Base-by-base conservation (phyloP, 495 filamentous ascomycete genomes). In the Aspergillus heteromorphus region DNA sequence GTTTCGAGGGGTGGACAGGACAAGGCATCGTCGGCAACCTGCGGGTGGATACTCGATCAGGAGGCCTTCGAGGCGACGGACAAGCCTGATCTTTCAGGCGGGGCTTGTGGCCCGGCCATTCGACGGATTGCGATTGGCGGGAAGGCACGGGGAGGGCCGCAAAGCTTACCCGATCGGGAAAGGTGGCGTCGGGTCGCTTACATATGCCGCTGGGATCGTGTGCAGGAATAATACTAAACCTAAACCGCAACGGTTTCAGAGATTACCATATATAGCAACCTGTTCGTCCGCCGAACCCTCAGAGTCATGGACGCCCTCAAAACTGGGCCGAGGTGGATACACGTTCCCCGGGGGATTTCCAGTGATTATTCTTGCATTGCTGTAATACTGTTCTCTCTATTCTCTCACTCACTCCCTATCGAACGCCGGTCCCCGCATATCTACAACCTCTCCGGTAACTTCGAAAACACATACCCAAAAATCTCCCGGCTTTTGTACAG, bases 401-500 rank as follows among this genome's bases (percentile, higher is more conserved):
- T n/a, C n/a, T n/a, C n/a, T n/a, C 23, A 27, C 7, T 27, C 23
- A 27, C 23, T 3, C 23, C 23, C 23, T 4, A 27, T 7, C 23
- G 36, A 43, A 9, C 18, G 13, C 5, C 16, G 13, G 16, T 47
- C 20, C 19, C 21, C 9, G 25, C 6, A 11, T 29, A 47, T 16
- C 43, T 47, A 47, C 43, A 47, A n/a, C 40, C 79, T 81, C 55
- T 71, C 71, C 40, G 85, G 83, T 63, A 91, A 72, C 58, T 86
- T 78, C 56, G 71, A 72, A 68, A 98, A 98, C 20, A 97, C 89
- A 62, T 80, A 83, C 51, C 85, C 82, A 60, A 98, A 95, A 34
- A 98, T 95, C 67, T 92, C 89, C 55, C 88, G 83, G 59, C 89
- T 92, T 73, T 95, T 96, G 54, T 88, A 86, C 64, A 98, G 66